These are phyloP conservation scores for Boletus rex-veris DNA, from an alignment of 768 basidiomycete genomes.

Conservation along the genomic window DNA sequence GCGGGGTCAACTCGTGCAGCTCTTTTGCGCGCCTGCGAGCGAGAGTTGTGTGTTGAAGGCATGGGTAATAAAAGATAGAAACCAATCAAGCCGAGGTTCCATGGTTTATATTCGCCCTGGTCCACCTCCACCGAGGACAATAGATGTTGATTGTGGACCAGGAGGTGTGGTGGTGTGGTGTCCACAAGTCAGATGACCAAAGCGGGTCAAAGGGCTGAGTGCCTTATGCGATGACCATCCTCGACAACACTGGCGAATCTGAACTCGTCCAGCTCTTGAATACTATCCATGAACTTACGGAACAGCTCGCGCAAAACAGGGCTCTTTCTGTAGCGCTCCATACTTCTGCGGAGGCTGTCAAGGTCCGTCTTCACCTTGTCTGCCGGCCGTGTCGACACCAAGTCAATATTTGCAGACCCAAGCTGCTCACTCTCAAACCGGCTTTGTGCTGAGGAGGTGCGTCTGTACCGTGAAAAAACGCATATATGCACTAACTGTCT, in stretches of 20 bases:
- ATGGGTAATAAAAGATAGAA: conserved; percentile 1
- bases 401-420: conserved; percentile 53
- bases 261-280: conserved; percentile 62
- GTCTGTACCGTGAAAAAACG: conserved; percentile 18
- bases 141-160: conserved; percentile 1
- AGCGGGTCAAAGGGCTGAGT: conserved; percentile 3
- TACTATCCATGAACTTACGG: conserved; percentile 74
- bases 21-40: conserved; percentile 11
- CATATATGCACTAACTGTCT: not conserved
- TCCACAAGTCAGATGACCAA: not conserved
- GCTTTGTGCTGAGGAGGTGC: conserved; percentile 83
- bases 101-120: conserved; percentile 3
- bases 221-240: conserved; percentile 45
- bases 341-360: conserved; percentile 68
- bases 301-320: conserved; percentile 79
- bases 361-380: conserved; percentile 48
- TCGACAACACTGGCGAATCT: conserved; percentile 51
- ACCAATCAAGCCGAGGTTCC: too few species aligned
- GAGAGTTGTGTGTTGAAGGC: conserved; percentile 6
- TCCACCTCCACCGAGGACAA: conserved; percentile 22
- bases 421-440: conserved; percentile 85
- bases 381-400: not conserved
- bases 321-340: conserved; percentile 69
- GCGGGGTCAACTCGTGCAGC: not conserved
- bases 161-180: not conserved